phyloP scores from a whole-genome alignment of 495 filamentous ascomycete species.

The Ascodesmis nigricans region DNA sequence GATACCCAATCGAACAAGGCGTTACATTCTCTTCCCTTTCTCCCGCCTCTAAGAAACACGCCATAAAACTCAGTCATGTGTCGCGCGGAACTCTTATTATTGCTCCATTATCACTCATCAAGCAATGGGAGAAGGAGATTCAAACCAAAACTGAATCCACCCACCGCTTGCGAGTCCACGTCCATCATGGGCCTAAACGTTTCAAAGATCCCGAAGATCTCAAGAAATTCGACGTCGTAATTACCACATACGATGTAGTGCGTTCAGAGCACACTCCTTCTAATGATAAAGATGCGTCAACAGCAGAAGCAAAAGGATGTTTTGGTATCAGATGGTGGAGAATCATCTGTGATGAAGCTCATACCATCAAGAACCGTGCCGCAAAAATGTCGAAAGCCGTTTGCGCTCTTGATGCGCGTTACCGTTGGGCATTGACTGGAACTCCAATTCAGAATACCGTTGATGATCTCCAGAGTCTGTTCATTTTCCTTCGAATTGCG shows the following conservation, averaged over 20 bases:
- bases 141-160: slow-evolving; percentile 45
- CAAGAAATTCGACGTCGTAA: slow-evolving; percentile 77
- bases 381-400: slow-evolving; percentile 81
- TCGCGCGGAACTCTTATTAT: slow-evolving; percentile 57
- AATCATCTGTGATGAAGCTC: slow-evolving; percentile 86
- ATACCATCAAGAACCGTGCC: slow-evolving; percentile 94
- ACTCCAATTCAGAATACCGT: slow-evolving; percentile 96
- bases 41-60: slow-evolving; percentile 24
- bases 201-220: slow-evolving; percentile 55
- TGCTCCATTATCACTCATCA: slow-evolving; percentile 84
- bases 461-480: slow-evolving; percentile 84
- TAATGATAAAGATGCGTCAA: slow-evolving; percentile 18
- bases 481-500: slow-evolving; percentile 78
- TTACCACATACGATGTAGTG: slow-evolving; percentile 88
- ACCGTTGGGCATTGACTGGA: slow-evolving; percentile 87
- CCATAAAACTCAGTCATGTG: slow-evolving; percentile 30
- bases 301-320: slow-evolving; percentile 35
- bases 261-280: slow-evolving; percentile 65
- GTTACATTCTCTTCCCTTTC: slow-evolving; percentile 19
- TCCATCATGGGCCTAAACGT: slow-evolving; percentile 75
- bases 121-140: slow-evolving; percentile 92
- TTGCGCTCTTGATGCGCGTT: slow-evolving; percentile 57
- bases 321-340: slow-evolving; percentile 90
- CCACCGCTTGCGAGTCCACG: slow-evolving; percentile 51
- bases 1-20: slow-evolving; percentile 25